phyloP scores from a whole-genome alignment of 2,329 filamentous ascomycete genomes.

The Elsinoe australis region DNA sequence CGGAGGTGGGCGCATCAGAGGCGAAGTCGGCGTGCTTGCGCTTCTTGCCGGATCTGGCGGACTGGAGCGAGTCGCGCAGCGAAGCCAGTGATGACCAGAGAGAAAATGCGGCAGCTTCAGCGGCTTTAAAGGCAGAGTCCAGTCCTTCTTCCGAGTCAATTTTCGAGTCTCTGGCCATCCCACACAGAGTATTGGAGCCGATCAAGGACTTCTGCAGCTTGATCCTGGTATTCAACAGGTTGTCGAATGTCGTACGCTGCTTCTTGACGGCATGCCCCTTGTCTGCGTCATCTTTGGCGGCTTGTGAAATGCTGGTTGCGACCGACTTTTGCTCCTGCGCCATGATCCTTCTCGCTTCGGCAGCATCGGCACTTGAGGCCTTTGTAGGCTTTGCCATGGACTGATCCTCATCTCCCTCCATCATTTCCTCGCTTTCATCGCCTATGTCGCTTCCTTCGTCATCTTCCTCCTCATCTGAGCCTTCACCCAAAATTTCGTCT shows the following conservation, averaged over 20 bases:
- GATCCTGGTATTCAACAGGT: constrained; percentile 81
- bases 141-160: constrained; percentile 35
- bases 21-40: constrained; percentile 47
- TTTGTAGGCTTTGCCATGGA: constrained; percentile 22
- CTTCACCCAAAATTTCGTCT: background rate
- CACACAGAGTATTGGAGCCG: constrained; percentile 65
- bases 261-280: constrained; percentile 82
- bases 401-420: constrained; percentile 23
- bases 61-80: constrained; percentile 55
- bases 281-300: constrained; percentile 66
- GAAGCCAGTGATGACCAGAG: constrained; percentile 74
- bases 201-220: constrained; percentile 86
- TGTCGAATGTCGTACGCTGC: constrained; percentile 80
- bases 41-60: constrained; percentile 50
- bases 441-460: constrained; percentile 31
- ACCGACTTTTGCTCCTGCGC: constrained; percentile 59
- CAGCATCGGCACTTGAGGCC: constrained; percentile 33
- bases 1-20: constrained; percentile 50
- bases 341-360: constrained; percentile 59
- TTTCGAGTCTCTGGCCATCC: constrained; percentile 30
- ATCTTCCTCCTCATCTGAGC: constrained; percentile 17
- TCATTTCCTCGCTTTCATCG: constrained; percentile 31
- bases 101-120: constrained; percentile 76
- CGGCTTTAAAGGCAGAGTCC: constrained; percentile 56
- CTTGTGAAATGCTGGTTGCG: constrained; percentile 55